Evolutionary conservation across 768 basidiomycete genomes (phyloP).

Genomic region (Lactarius sanguifluus): DNA sequence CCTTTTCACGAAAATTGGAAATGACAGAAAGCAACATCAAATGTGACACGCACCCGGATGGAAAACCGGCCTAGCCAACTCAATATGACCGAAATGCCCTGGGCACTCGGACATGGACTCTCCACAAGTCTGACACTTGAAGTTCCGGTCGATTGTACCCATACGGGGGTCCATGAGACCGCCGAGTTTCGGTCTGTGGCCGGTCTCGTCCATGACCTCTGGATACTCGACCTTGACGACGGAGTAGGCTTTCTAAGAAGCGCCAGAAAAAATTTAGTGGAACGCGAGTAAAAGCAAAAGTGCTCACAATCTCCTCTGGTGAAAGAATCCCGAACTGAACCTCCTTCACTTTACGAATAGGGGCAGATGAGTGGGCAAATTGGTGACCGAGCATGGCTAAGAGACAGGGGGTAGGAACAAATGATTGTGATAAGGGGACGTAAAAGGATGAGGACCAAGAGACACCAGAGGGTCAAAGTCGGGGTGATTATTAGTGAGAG

Average conservation of each 20-base stretch:
- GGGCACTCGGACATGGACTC: constrained; percentile 99
- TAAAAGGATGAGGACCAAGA: constrained; percentile 7
- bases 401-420: constrained; percentile 17
- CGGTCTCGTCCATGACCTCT: constrained; percentile 96
- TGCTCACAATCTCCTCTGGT: constrained; percentile 94
- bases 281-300: neutral
- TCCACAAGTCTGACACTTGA: constrained; percentile 99
- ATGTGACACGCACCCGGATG: constrained; percentile 73
- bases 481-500: constrained; percentile 12
- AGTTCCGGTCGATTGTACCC: constrained; percentile 96
- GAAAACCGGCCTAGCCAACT: constrained; percentile 94
- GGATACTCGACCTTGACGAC: constrained; percentile 98
- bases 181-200: constrained; percentile 85
- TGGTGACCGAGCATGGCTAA: constrained; percentile 77
- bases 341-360: constrained; percentile 93
- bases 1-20: constrained; percentile 48
- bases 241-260: constrained; percentile 89
- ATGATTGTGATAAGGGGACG: neutral
- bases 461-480: neutral
- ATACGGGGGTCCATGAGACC: constrained; percentile 98
- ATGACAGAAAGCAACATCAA: neutral
- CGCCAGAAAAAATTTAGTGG: constrained; percentile 15
- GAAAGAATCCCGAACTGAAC: constrained; percentile 99
- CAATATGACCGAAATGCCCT: constrained; percentile 98
- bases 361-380: constrained; percentile 91